phyloP scores from a whole-genome alignment of 2,329 filamentous ascomycete species.

The Aspergillus pseudoviridinutans region DNA sequence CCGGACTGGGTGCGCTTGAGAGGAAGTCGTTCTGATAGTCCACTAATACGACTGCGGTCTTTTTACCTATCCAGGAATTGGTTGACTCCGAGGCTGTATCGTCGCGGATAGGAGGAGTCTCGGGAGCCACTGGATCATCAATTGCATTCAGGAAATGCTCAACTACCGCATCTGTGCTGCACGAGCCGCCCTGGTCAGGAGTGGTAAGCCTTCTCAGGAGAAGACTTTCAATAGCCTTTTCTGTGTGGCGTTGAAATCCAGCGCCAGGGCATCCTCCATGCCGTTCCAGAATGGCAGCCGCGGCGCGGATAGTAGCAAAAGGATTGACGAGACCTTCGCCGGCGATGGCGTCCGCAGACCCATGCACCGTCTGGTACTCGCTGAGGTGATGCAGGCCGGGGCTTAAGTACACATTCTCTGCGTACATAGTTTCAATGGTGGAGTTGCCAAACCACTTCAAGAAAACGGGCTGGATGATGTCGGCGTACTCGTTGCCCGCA shows the following conservation, averaged over 20 bases:
- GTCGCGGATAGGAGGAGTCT: too few relatives aligned
- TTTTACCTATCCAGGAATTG: background rate
- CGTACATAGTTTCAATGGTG: conserved; percentile 1
- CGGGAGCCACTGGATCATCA: too few relatives aligned
- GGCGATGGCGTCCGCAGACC: conserved; percentile 1
- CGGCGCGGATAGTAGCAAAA: background rate
- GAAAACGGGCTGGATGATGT: conserved; percentile 3
- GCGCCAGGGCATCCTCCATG: background rate
- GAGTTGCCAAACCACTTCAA: conserved; percentile 1
- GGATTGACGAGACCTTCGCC: background rate
- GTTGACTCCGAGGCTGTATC: background rate
- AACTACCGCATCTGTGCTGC: too few relatives aligned
- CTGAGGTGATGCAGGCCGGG: background rate
- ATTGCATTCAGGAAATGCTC: too few relatives aligned
- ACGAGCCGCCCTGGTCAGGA: conserved; percentile 1
- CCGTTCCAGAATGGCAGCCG: conserved; percentile 1
- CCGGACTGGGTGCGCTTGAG: background rate
- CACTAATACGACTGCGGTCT: background rate
- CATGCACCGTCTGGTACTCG: conserved; percentile 4
- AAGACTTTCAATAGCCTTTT: background rate
- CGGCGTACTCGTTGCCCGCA: conserved; percentile 4
- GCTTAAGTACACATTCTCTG: conserved; percentile 2
- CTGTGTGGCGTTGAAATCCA: background rate
- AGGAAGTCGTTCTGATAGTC: background rate
- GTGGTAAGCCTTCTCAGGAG: background rate